Evolutionary conservation across 2,329 filamentous ascomycete genomes (phyloP).

Genomic region (Penicillium sp.): DNA sequence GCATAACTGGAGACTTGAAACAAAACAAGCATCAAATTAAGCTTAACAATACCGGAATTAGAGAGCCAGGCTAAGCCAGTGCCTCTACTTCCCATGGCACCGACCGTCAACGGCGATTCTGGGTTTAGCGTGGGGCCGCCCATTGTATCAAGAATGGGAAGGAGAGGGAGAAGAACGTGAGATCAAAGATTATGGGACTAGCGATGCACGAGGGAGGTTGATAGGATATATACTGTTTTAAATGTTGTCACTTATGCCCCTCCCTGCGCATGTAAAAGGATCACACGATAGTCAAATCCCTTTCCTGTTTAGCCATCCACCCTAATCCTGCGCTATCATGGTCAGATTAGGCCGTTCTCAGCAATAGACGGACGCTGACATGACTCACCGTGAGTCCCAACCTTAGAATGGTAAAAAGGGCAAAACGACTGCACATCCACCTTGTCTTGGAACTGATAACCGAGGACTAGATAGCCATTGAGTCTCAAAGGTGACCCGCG

Average conservation of each 20-base stretch:
- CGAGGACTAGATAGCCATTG: not conserved
- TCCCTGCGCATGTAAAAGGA: not conserved
- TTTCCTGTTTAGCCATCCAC: not conserved
- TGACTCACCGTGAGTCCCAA: not conserved
- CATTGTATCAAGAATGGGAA: not conserved
- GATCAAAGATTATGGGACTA: not conserved
- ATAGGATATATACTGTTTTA: not conserved
- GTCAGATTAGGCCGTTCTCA: not conserved
- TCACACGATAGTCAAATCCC: not conserved
- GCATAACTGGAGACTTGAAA: slow-evolving; percentile 40
- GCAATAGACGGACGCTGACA: not conserved
- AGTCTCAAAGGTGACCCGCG: not conserved
- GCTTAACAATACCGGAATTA: slow-evolving; percentile 20
- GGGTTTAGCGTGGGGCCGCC: not conserved
- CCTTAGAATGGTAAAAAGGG: not conserved
- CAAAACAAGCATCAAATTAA: slow-evolving; percentile 27
- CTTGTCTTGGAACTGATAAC: not conserved
- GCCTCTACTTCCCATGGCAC: slow-evolving; percentile 4
- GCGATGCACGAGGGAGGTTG: too few species aligned
- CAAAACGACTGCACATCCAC: not conserved
- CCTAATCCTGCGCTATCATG: not conserved
- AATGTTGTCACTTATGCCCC: not conserved
- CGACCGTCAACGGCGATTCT: slow-evolving; percentile 15
- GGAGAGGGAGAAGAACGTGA: not conserved
- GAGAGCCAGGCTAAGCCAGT: slow-evolving; percentile 12